Conservation (phyloP, 2,329 filamentous ascomycete genomes). For the Cladosporium sphaerospermum region DNA sequence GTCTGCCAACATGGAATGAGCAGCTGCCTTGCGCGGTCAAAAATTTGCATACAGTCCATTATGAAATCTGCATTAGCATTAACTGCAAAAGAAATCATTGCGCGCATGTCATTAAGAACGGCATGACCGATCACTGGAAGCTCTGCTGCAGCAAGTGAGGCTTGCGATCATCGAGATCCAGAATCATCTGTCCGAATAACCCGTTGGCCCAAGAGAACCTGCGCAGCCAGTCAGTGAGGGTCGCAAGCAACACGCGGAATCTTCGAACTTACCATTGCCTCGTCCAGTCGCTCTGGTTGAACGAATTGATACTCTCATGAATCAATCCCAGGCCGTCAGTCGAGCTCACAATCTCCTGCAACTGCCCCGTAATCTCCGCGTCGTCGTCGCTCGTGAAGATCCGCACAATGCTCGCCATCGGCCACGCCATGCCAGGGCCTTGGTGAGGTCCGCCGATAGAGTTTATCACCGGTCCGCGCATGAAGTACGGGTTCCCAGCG, state of each 20-base stretch:
- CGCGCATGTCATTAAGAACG: too few species aligned
- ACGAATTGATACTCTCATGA: slow-evolving; percentile 48
- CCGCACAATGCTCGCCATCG: slow-evolving; percentile 46
- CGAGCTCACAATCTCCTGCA: slow-evolving; percentile 41
- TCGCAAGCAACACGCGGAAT: background rate
- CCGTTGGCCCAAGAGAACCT: slow-evolving; percentile 48
- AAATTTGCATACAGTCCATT: too few species aligned
- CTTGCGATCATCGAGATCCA: slow-evolving; percentile 41
- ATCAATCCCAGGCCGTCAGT: slow-evolving; percentile 46
- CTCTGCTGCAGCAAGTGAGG: slow-evolving; percentile 38
- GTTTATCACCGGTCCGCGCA: slow-evolving; percentile 43
- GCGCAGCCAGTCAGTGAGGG: slow-evolving; percentile 4
- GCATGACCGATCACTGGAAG: slow-evolving; percentile 30
- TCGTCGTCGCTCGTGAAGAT: slow-evolving; percentile 46
- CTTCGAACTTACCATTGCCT: slow-evolving; percentile 39
- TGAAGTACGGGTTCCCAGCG: slow-evolving; percentile 44
- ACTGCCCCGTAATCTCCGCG: slow-evolving; percentile 39
- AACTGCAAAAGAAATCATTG: too few species aligned
- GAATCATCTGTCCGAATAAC: slow-evolving; percentile 45
- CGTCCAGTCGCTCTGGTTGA: slow-evolving; percentile 41
- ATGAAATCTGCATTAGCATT: too few species aligned
- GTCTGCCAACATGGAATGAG: too few species aligned
- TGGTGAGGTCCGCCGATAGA: slow-evolving; percentile 45
- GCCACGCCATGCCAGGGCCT: slow-evolving; percentile 44
- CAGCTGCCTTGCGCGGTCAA: too few species aligned